Conservation (phyloP, 2,329 filamentous ascomycete genomes). For the Epichloe hybrida region DNA sequence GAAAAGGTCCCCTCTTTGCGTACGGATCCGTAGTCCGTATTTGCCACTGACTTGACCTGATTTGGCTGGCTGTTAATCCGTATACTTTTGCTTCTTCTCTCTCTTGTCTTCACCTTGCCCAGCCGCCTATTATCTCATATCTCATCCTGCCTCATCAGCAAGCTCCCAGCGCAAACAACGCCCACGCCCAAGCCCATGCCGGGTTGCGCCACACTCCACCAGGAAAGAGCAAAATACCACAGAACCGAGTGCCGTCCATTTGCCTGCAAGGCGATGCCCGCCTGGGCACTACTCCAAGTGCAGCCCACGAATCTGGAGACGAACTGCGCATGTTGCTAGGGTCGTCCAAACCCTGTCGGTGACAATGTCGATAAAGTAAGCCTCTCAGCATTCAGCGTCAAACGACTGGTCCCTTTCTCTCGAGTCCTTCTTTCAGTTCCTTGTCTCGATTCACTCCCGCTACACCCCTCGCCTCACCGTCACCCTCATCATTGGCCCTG, state of each 20-base stretch:
- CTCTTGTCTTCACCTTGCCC: slow-evolving; percentile 1
- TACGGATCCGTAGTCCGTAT: too few species aligned
- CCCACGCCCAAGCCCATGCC: background rate
- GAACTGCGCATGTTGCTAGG: slow-evolving; percentile 11
- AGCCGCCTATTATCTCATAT: slow-evolving; percentile 4
- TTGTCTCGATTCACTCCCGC: slow-evolving; percentile 2
- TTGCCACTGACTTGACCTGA: too few species aligned
- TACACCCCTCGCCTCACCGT: background rate
- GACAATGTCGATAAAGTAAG: slow-evolving; percentile 44
- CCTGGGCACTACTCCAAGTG: slow-evolving; percentile 1
- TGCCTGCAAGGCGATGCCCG: background rate
- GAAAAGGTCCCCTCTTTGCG: too few species aligned
- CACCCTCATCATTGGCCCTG: background rate
- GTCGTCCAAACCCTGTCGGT: slow-evolving; percentile 21
- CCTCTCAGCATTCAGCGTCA: slow-evolving; percentile 12
- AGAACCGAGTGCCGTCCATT: background rate
- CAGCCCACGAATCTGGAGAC: slow-evolving; percentile 3
- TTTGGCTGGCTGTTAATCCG: too few species aligned
- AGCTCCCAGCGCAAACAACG: background rate
- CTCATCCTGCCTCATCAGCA: background rate
- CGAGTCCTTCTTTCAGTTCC: slow-evolving; percentile 4
- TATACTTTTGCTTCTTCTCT: background rate
- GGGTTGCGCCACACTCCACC: background rate
- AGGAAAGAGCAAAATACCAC: background rate
- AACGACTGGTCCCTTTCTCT: slow-evolving; percentile 4